These are phyloP conservation scores for Arxiozyma bovina DNA, from an alignment of 1,139 yeast genomes.

Conservation along the genomic window DNA sequence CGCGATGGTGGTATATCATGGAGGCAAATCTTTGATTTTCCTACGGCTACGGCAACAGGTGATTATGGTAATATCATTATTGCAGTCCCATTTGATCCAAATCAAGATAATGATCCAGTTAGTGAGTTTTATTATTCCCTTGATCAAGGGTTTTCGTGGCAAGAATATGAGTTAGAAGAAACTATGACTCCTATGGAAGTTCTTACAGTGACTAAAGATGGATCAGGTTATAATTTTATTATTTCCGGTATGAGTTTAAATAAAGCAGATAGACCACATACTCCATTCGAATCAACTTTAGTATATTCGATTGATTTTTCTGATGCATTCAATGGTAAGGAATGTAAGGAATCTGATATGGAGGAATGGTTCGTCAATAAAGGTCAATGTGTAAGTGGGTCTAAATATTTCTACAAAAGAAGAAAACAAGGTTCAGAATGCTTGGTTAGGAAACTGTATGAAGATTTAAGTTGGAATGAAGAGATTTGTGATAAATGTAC, in stretches of 20 bases:
- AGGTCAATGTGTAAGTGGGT: conserved; percentile 68
- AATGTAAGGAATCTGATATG: conserved; percentile 49
- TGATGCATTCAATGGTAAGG: conserved; percentile 45
- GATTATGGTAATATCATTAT: conserved; percentile 73
- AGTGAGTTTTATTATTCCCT: conserved; percentile 48
- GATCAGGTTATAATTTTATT: conserved; percentile 55
- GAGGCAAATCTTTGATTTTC: conserved; percentile 47
- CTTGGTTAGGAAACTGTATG: conserved; percentile 51
- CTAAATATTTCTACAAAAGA: conserved; percentile 54
- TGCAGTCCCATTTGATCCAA: conserved; percentile 37
- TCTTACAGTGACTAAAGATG: conserved; percentile 58
- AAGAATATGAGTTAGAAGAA: conserved; percentile 40
- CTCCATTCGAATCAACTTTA: conserved; percentile 3
- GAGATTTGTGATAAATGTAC: conserved; percentile 59
- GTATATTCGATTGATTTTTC: conserved; percentile 52
- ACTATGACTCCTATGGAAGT: conserved; percentile 40
- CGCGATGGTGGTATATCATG: conserved; percentile 75
- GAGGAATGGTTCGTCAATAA: conserved; percentile 55
- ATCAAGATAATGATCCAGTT: conserved; percentile 25
- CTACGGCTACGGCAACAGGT: conserved; percentile 58
- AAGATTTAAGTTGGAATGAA: conserved; percentile 48
- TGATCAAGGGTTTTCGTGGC: conserved; percentile 71
- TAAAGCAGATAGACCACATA: conserved; percentile 31
- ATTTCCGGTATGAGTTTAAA: conserved; percentile 37
- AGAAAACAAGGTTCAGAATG: conserved; percentile 65